Evolutionary conservation across 2,329 filamentous ascomycete genomes (phyloP).

Genomic region (Ceratocystis smalleyi): DNA sequence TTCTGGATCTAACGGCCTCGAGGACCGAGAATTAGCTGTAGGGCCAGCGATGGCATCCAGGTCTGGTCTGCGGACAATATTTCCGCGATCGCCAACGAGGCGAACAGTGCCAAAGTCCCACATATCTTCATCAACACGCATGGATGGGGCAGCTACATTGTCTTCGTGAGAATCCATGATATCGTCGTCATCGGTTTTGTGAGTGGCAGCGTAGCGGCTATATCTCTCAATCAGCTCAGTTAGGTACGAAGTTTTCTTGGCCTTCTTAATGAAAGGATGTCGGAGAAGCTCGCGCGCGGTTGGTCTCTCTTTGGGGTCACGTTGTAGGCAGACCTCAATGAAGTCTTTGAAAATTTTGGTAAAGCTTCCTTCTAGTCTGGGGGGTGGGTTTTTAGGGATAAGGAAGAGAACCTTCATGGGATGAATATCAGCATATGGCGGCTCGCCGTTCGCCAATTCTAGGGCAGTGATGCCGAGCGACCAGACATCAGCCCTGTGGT

Average conservation of each 20-base stretch:
- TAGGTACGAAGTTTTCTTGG: slow-evolving; percentile 90
- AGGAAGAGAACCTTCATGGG: slow-evolving; percentile 97
- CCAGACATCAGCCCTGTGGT: slow-evolving; percentile 97
- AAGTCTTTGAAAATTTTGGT: slow-evolving; percentile 75
- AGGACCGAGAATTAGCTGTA: slow-evolving; percentile 58
- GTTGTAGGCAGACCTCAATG: slow-evolving; percentile 65
- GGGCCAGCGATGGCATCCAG: slow-evolving; percentile 63
- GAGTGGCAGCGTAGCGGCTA: slow-evolving; percentile 68
- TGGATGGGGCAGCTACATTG: slow-evolving; percentile 36
- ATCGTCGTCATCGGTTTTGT: slow-evolving; percentile 53
- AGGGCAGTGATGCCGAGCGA: slow-evolving; percentile 88
- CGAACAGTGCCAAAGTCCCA: slow-evolving; percentile 98
- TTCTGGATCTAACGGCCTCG: slow-evolving; percentile 33
- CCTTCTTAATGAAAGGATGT: slow-evolving; percentile 77
- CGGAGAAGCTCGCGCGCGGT: slow-evolving; percentile 74
- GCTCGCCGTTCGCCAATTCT: slow-evolving; percentile 80
- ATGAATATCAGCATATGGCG: slow-evolving; percentile 89
- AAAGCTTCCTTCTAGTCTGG: slow-evolving; percentile 64
- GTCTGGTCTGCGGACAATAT: slow-evolving; percentile 39
- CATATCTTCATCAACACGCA: slow-evolving; percentile 56
- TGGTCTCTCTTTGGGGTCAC: slow-evolving; percentile 78
- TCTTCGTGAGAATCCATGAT: slow-evolving; percentile 39
- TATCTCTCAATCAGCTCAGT: slow-evolving; percentile 90
- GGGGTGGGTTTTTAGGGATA: slow-evolving; percentile 87
- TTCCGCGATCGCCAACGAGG: slow-evolving; percentile 53